Evolutionary conservation across 345 rosid genomes (phyloP).

Genomic region (Syzygium grande): DNA sequence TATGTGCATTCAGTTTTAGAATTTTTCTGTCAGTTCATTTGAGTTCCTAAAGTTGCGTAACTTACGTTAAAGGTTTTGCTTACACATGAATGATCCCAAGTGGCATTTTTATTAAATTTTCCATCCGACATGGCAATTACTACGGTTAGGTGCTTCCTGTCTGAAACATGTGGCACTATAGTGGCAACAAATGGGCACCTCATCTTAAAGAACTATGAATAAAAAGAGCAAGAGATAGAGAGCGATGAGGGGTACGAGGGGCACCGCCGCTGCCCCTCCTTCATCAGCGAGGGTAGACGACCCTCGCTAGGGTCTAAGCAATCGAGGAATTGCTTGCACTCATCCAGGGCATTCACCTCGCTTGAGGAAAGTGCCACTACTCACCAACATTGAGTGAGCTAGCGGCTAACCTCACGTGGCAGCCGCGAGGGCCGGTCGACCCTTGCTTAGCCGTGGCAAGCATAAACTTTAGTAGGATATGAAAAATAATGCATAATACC

Average conservation of each 20-base stretch:
- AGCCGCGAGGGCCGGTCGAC: not conserved
- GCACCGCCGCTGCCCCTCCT: not conserved
- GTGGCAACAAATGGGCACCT: not conserved
- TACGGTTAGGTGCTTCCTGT: not conserved
- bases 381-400: not conserved
- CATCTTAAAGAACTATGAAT: too few relatives aligned
- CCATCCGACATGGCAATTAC: not conserved
- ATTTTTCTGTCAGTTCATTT: not conserved
- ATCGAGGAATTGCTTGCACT: not conserved
- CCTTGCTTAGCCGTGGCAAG: not conserved
- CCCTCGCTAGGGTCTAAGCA: not conserved
- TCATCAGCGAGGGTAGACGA: not conserved
- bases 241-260: too few relatives aligned
- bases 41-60: not conserved
- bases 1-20: not conserved
- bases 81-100: not conserved
- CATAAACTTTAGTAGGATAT: not conserved
- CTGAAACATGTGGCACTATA: not conserved
- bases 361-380: too few relatives aligned
- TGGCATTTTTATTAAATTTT: not conserved
- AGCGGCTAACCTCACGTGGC: not conserved
- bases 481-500: not conserved
- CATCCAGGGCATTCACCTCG: too few relatives aligned
- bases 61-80: rapidly evolving
- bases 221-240: too few relatives aligned